Evolutionary conservation across 2,329 filamentous ascomycete species (phyloP).

Genomic region (Cryphonectria naterciae): DNA sequence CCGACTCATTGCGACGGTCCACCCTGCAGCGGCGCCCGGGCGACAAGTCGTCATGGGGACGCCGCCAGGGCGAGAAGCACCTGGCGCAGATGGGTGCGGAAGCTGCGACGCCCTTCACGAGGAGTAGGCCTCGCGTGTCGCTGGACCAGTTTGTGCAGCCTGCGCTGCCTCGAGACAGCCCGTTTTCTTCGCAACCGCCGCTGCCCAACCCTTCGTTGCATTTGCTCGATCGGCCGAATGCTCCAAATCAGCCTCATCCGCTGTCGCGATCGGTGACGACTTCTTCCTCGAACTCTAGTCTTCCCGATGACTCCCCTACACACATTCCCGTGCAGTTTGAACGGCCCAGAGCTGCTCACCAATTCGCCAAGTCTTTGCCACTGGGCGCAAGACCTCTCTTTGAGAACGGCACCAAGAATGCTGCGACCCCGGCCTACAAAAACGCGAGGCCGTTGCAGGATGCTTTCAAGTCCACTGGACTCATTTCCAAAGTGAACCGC

Average conservation of each 20-base stretch:
- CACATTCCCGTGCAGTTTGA: constrained; percentile 62
- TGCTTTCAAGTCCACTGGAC: constrained; percentile 90
- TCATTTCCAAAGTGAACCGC: constrained; percentile 93
- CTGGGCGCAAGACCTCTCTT: constrained; percentile 60
- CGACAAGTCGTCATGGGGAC: constrained; percentile 67
- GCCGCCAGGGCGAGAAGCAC: constrained; percentile 61
- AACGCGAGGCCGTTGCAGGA: constrained; percentile 75
- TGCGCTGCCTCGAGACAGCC: constrained; percentile 59
- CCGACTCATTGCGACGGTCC: constrained; percentile 80
- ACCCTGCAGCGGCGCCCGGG: constrained; percentile 84
- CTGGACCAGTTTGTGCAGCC: constrained; percentile 77
- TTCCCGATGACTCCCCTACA: constrained; percentile 73
- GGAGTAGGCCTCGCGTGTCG: constrained; percentile 73
- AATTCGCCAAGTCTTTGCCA: constrained; percentile 77
- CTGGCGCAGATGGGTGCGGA: constrained; percentile 57
- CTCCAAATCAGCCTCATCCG: constrained; percentile 68
- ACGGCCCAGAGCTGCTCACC: constrained; percentile 47
- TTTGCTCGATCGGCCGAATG: constrained; percentile 48
- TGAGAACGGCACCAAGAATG: constrained; percentile 53
- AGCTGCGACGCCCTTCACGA: constrained; percentile 58
- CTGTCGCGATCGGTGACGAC: constrained; percentile 85
- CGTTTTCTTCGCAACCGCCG: constrained; percentile 61
- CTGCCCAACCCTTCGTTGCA: constrained; percentile 59
- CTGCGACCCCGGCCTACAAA: constrained; percentile 80
- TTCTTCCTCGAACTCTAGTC: constrained; percentile 80